Conservation (phyloP, 1,284 basidiomycete species). For the Takashimella tepidaria region DNA sequence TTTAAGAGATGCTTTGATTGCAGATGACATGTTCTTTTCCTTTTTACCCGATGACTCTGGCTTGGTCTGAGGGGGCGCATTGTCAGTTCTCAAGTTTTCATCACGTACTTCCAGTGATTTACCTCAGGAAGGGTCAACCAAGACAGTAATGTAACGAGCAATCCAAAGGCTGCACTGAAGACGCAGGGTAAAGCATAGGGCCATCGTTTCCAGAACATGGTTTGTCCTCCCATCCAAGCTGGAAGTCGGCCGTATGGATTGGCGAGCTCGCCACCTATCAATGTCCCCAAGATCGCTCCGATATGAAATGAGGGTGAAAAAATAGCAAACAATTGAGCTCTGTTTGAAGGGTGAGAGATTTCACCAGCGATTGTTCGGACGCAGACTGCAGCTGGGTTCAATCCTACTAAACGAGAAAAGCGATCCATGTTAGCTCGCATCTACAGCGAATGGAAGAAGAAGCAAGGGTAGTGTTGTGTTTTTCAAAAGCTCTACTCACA, state of each 20-base stretch:
- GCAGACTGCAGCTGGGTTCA: conserved; percentile 17
- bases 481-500: conserved; percentile 18
- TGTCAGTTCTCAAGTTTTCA: background rate
- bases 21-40: background rate
- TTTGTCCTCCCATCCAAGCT: conserved; percentile 18
- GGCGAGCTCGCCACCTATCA: conserved; percentile 26
- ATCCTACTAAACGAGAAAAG: conserved; percentile 16
- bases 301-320: conserved; percentile 20
- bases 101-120: background rate
- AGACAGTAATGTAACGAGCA: background rate
- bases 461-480: too few species aligned
- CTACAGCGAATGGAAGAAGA: background rate
- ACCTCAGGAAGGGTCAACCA: conserved; percentile 8
- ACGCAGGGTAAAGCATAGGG: conserved; percentile 29
- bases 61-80: background rate
- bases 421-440: background rate
- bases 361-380: conserved; percentile 19
- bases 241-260: conserved; percentile 25
- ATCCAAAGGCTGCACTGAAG: conserved; percentile 6
- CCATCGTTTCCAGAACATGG: conserved; percentile 14
- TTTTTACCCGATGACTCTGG: background rate
- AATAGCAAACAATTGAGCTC: conserved; percentile 24
- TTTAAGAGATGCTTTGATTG: conserved; percentile 8
- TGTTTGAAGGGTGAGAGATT: conserved; percentile 21
- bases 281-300: conserved; percentile 19